phyloP scores from a whole-genome alignment of 2,329 filamentous ascomycete genomes.

The Paecilomyces sp. region DNA sequence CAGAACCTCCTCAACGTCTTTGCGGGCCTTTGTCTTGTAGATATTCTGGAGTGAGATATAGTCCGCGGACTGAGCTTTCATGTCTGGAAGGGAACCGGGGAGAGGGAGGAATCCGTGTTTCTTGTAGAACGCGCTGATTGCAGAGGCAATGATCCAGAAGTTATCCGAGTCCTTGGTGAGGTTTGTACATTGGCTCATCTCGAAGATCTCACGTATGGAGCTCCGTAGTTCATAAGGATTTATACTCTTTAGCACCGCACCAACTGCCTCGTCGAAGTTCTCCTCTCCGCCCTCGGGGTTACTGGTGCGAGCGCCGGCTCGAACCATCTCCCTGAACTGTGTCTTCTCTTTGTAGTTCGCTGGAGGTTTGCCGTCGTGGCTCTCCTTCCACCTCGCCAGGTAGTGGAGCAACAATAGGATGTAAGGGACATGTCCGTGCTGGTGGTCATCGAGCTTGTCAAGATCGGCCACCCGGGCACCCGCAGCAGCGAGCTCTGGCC shows the following conservation, averaged over 20 bases:
- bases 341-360: constrained; percentile 77
- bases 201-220: constrained; percentile 70
- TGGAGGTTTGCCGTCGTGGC: constrained; percentile 62
- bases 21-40: constrained; percentile 80
- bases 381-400: constrained; percentile 69
- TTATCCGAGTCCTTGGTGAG: constrained; percentile 45
- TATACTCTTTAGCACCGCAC: constrained; percentile 82
- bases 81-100: constrained; percentile 83
- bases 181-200: constrained; percentile 54
- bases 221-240: constrained; percentile 60
- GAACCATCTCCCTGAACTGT: constrained; percentile 67
- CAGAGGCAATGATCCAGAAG: constrained; percentile 86
- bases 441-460: constrained; percentile 63
- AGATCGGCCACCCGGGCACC: constrained; percentile 59
- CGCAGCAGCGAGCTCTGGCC: constrained; percentile 71
- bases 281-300: constrained; percentile 86
- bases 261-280: constrained; percentile 89
- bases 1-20: constrained; percentile 70
- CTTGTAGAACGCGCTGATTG: constrained; percentile 68
- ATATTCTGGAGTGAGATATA: constrained; percentile 89
- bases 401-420: constrained; percentile 76
- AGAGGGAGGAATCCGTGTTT: constrained; percentile 70
- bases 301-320: constrained; percentile 58
- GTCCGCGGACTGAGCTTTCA: constrained; percentile 88
- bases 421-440: constrained; percentile 89